These are phyloP conservation scores for Claviceps digitariae DNA, from an alignment of 2,329 filamentous ascomycete species.

Conservation along the genomic window DNA sequence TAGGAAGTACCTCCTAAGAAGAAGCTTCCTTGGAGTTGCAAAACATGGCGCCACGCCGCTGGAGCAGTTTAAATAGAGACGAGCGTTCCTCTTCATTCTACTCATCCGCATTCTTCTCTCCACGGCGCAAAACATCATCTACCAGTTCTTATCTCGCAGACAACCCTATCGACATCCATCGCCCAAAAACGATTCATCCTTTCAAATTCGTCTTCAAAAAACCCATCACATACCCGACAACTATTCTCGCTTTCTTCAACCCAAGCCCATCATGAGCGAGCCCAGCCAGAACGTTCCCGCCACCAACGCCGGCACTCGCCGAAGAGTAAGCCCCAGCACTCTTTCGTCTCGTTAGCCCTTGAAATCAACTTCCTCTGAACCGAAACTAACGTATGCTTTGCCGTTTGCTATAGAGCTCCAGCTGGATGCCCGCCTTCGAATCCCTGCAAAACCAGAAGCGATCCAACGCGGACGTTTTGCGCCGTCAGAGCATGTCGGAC, in stretches of 20 bases:
- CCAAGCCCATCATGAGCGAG: constrained; percentile 15
- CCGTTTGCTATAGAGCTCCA: constrained; percentile 27
- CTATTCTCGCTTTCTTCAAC: no score
- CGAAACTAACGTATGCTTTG: no score
- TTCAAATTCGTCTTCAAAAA: no score
- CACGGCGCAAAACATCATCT: no score
- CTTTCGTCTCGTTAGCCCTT: no score
- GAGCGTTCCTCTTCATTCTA: not conserved
- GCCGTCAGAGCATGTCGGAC: constrained; percentile 41
- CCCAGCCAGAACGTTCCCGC: constrained; percentile 11
- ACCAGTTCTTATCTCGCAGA: no score
- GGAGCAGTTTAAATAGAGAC: not conserved
- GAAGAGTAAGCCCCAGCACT: constrained; percentile 13
- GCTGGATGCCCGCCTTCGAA: constrained; percentile 34
- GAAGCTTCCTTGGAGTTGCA: not conserved
- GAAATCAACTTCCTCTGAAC: no score
- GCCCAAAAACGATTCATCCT: no score
- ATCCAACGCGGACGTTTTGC: constrained; percentile 30
- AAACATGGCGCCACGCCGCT: not conserved
- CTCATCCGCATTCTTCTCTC: no score
- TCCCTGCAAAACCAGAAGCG: constrained; percentile 37
- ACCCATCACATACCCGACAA: not conserved
- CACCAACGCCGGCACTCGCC: constrained; percentile 13
- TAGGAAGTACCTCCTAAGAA: no score
- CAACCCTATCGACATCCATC: no score